Evolutionary conservation across 1,139 yeast genomes (phyloP).

Genomic region (Magnusiomyces suaveolens): DNA sequence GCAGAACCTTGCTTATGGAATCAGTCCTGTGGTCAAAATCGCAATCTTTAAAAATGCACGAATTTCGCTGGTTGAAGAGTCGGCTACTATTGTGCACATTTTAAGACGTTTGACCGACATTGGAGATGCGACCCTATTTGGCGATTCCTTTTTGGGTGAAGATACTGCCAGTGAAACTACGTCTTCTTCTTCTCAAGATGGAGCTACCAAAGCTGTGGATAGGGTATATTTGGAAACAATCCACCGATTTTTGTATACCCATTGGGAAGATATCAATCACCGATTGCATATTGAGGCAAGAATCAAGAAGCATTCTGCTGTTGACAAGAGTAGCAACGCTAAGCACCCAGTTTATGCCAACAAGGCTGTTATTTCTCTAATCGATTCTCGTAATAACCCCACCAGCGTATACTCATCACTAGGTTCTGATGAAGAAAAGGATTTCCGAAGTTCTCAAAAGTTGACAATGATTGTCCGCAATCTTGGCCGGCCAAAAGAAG

Average conservation of each 20-base stretch:
- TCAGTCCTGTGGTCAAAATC: constrained; percentile 49
- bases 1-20: constrained; percentile 76
- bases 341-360: not conserved
- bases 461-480: constrained; percentile 22
- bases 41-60: constrained; percentile 34
- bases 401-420: constrained; percentile 63
- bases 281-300: constrained; percentile 18
- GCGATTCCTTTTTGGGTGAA: not conserved
- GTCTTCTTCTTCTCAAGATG: not conserved
- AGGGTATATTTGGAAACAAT: constrained; percentile 28
- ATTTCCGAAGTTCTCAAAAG: constrained; percentile 15
- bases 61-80: not conserved
- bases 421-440: constrained; percentile 16
- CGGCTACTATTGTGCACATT: constrained; percentile 9
- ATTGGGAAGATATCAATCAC: constrained; percentile 43
- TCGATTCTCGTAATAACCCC: constrained; percentile 33
- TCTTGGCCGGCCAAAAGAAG: constrained; percentile 22
- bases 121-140: constrained; percentile 10
- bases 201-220: constrained; percentile 17
- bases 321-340: not conserved
- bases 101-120: constrained; percentile 16
- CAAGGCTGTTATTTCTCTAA: not conserved
- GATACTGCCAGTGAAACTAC: constrained; percentile 3
- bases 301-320: constrained; percentile 9
- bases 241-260: constrained; percentile 56